Evolutionary conservation across 257 asterid species (phyloP).

Genomic region (Petunia axillaris): DNA sequence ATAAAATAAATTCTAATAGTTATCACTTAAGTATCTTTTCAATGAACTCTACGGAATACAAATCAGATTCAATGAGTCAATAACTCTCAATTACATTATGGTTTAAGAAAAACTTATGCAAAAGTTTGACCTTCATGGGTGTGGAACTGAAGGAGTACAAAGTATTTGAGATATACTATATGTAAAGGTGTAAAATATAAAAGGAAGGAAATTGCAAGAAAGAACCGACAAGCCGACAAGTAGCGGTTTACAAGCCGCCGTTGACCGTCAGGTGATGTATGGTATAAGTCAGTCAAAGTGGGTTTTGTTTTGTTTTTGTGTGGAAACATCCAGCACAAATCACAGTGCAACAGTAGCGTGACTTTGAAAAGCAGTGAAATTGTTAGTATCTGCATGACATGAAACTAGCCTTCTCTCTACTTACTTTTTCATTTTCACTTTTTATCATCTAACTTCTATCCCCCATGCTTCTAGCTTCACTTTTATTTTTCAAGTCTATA

Average conservation of each 20-base stretch:
- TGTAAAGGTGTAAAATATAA: slow-evolving; percentile 3
- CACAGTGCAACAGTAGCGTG: neutral
- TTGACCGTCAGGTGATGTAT: slow-evolving; percentile 31
- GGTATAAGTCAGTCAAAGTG: neutral
- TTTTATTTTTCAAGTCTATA: neutral
- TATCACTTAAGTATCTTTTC: too few relatives aligned
- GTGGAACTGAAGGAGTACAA: slow-evolving; percentile 15
- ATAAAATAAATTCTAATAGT: too few relatives aligned
- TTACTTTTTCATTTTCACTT: neutral
- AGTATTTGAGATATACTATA: too few relatives aligned
- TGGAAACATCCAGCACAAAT: neutral
- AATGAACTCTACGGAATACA: too few relatives aligned
- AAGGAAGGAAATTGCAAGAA: neutral
- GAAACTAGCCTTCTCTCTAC: neutral
- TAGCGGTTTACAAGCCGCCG: slow-evolving; percentile 44
- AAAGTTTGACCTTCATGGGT: neutral
- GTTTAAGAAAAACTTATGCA: too few relatives aligned
- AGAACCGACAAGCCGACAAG: slow-evolving; percentile 50
- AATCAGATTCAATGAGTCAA: too few relatives aligned
- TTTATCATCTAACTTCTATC: neutral
- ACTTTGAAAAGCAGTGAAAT: slow-evolving; percentile 9
- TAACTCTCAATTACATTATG: too few relatives aligned
- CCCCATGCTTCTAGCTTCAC: neutral
- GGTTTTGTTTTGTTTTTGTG: neutral
- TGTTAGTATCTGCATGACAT: slow-evolving; percentile 10